A percentile compares a stretch with the other conserved stretches of the same genome.
phyloP scores from a whole-genome alignment of 1,284 basidiomycete species.

The Ganoderma resinaceum region DNA sequence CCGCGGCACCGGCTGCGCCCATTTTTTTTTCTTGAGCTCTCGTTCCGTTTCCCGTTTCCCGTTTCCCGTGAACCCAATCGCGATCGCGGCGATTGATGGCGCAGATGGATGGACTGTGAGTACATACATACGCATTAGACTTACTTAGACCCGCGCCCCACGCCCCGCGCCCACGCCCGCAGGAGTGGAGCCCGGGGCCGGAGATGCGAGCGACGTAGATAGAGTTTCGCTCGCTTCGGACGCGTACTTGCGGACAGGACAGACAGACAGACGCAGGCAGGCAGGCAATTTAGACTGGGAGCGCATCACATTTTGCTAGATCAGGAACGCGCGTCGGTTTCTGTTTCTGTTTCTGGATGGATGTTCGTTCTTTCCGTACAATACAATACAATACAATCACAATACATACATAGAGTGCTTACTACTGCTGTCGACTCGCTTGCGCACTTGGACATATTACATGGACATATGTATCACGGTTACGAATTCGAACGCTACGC shows the following conservation, averaged over 20 bases:
- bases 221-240: neutral
- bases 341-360: neutral
- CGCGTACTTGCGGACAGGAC: neutral
- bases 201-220: neutral
- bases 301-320: neutral
- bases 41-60: too few species aligned
- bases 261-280: neutral
- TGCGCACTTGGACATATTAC: too few species aligned
- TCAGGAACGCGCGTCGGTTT: neutral
- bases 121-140: neutral
- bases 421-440: too few species aligned
- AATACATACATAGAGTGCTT: neutral
- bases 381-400: neutral
- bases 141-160: neutral
- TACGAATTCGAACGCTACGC: neutral
- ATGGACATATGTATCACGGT: neutral
- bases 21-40: neutral
- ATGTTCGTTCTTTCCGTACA: neutral
- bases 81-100: conserved; percentile 1
- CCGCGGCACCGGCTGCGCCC: neutral
- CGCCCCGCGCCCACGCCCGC: too few species aligned
- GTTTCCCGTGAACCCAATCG: neutral
- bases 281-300: neutral
- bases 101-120: conserved; percentile 5
- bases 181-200: neutral